Percentiles rank a stretch among this genome's conserved stretches.
These are phyloP conservation scores for Aspergillus ibericus DNA, from an alignment of 2,329 filamentous ascomycete species.

Conservation along the genomic window DNA sequence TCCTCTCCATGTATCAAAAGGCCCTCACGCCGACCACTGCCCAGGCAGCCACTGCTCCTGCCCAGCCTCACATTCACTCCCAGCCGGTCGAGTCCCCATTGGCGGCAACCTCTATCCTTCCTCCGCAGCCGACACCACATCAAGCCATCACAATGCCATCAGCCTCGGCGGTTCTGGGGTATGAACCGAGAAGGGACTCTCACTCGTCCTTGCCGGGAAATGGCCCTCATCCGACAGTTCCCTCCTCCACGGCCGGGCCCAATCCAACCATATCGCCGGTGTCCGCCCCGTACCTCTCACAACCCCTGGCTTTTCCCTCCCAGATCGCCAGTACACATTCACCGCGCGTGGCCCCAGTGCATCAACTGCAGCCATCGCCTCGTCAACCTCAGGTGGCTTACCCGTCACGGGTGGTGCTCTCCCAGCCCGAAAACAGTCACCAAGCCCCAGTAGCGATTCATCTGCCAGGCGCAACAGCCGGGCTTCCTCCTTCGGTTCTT, in stretches of 20 bases:
- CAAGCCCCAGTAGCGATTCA: not conserved
- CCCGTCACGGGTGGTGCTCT: not conserved
- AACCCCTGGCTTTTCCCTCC: not conserved
- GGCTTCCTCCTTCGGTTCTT: not conserved
- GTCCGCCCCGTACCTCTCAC: not conserved
- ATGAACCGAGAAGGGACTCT: not conserved
- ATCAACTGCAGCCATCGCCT: not conserved
- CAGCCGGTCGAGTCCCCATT: not conserved
- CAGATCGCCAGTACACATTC: not conserved
- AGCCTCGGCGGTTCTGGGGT: not conserved
- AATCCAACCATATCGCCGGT: not conserved
- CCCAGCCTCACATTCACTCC: not conserved
- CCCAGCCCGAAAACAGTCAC: not conserved
- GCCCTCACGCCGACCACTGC: not conserved
- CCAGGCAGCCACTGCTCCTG: not conserved
- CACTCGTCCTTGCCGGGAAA: not conserved
- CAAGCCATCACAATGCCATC: not conserved
- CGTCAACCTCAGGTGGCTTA: not conserved
- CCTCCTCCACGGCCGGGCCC: not conserved
- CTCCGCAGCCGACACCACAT: not conserved
- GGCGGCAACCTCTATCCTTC: not conserved
- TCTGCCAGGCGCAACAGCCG: not conserved
- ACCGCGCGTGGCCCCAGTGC: not conserved
- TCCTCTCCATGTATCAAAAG: constrained; percentile 4
- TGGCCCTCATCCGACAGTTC: not conserved